phyloP scores from a whole-genome alignment of 495 filamentous ascomycete species.

The Penicillium pancosmium region DNA sequence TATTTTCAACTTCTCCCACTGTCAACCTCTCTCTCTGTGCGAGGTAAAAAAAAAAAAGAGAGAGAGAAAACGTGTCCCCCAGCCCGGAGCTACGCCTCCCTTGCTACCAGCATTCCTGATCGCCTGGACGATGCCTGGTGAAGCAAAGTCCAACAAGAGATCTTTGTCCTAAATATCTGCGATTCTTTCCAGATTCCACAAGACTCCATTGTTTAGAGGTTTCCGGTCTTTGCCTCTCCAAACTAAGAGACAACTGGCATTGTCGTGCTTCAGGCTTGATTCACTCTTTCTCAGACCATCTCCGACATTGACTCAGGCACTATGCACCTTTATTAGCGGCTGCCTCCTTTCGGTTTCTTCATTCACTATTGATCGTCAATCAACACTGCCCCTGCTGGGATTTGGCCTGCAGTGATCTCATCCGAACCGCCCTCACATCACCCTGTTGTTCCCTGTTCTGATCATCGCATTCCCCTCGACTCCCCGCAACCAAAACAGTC shows the following conservation, averaged over 20 bases:
- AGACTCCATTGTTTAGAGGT: conserved; percentile 5
- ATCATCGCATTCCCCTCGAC: conserved; percentile 13
- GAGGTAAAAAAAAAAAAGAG: no score
- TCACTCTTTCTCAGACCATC: not conserved
- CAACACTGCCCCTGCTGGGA: not conserved
- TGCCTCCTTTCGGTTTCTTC: not conserved
- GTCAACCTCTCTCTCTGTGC: not conserved
- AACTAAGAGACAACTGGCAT: not conserved
- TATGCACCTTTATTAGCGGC: not conserved
- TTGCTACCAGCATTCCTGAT: conserved; percentile 23
- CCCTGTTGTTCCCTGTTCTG: not conserved
- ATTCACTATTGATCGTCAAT: conserved; percentile 4
- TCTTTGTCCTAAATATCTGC: conserved; percentile 8
- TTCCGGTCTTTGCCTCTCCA: conserved; percentile 7
- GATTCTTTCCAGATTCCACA: conserved; percentile 10
- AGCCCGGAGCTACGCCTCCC: conserved; percentile 6
- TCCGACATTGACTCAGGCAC: not conserved
- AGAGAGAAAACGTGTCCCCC: conserved; percentile 11
- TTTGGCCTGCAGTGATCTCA: conserved; percentile 13
- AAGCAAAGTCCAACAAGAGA: conserved; percentile 15
- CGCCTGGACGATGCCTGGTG: conserved; percentile 25
- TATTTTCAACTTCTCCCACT: not conserved
- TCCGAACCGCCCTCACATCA: conserved; percentile 6
- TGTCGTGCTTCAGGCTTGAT: not conserved
- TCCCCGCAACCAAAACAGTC: conserved; percentile 6